Evolutionary conservation across 225 moss, liverwort and hornwort species (phyloP).

Genomic region (Marchantia paleacea): DNA sequence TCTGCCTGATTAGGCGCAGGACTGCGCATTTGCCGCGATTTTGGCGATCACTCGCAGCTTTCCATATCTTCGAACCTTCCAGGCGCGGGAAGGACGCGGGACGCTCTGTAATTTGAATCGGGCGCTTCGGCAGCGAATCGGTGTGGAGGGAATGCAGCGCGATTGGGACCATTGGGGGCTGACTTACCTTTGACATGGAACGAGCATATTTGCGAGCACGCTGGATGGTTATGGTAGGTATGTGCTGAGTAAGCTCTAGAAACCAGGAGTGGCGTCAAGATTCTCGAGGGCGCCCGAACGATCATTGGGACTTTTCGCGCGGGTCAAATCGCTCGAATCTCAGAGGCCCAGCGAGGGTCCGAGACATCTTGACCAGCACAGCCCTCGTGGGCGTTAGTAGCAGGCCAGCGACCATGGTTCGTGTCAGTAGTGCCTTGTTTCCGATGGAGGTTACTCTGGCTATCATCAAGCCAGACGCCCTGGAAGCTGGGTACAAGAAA

Average conservation of each 20-base stretch:
- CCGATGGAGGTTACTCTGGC: slow-evolving; percentile 80
- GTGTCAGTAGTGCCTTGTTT: neutral
- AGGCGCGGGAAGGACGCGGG: neutral
- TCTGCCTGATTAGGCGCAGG: neutral
- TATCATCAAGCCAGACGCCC: slow-evolving; percentile 94
- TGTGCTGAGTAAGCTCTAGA: neutral
- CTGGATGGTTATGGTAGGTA: neutral
- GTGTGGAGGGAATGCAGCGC: neutral
- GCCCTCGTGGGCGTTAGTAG: neutral
- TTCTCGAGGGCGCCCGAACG: neutral
- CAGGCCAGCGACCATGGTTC: neutral
- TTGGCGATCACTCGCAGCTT: neutral
- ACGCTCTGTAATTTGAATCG: neutral
- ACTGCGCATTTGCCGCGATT: neutral
- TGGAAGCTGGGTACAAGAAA: slow-evolving; percentile 72
- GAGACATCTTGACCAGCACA: neutral
- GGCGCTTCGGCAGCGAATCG: neutral
- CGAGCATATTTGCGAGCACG: neutral
- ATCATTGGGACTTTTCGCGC: neutral
- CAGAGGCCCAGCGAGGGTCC: neutral
- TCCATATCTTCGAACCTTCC: neutral
- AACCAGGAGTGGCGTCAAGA: neutral
- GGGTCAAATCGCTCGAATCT: neutral
- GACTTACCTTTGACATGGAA: neutral
- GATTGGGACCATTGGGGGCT: neutral